A percentile compares a stretch with the other conserved stretches of the same genome.
phyloP scores from a whole-genome alignment of 2,329 filamentous ascomycete species.

The Bipolaris cookei region DNA sequence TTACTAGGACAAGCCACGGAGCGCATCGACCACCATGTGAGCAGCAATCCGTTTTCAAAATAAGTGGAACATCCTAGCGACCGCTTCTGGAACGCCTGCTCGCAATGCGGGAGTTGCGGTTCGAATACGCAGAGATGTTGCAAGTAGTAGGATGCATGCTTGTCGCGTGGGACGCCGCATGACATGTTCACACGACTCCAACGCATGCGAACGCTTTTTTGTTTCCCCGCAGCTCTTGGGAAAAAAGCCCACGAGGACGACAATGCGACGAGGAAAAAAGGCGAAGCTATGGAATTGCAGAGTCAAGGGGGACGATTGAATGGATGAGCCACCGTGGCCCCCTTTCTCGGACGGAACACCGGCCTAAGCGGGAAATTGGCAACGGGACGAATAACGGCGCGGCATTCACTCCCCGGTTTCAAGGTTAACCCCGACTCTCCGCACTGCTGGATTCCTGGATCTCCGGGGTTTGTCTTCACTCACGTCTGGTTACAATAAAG shows the following conservation, averaged over 20 bases:
- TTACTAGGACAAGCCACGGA: conserved; percentile 16
- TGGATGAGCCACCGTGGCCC: conserved; percentile 11
- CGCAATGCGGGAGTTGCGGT: conserved; percentile 8
- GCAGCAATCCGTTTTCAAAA: conserved; percentile 15
- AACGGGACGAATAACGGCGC: conserved; percentile 9
- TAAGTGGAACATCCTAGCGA: conserved; percentile 23
- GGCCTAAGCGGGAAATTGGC: conserved; percentile 18
- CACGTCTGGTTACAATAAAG: conserved; percentile 1
- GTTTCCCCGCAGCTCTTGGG: not conserved
- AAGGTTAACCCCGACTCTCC: not conserved
- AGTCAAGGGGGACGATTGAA: conserved; percentile 2
- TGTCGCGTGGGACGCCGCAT: conserved; percentile 4
- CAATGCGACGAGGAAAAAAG: not conserved
- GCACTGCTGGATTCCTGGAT: not conserved
- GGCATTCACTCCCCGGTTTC: conserved; percentile 2
- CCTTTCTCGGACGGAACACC: conserved; percentile 14
- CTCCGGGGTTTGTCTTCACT: not conserved
- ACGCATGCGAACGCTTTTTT: not conserved
- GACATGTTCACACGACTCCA: not conserved
- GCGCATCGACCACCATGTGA: conserved; percentile 29
- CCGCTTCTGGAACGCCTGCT: conserved; percentile 22
- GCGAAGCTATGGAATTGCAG: not conserved
- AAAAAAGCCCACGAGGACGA: no score
- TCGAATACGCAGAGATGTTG: conserved; percentile 6
- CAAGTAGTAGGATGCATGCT: not conserved